These are phyloP conservation scores for Didymella pomorum DNA, from an alignment of 2,329 filamentous ascomycete genomes.

Conservation along the genomic window DNA sequence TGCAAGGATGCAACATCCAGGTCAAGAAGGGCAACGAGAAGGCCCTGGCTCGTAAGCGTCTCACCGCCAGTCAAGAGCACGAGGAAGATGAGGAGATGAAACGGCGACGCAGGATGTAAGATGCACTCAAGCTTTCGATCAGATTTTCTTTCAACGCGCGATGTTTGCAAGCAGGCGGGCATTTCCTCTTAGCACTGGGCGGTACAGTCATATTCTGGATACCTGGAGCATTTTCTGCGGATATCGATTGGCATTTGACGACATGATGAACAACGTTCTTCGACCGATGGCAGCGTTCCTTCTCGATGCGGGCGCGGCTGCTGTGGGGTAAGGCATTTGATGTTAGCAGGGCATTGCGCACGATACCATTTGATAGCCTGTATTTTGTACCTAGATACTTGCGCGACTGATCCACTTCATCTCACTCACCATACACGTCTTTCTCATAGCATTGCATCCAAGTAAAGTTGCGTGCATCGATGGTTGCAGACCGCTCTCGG, in stretches of 20 bases:
- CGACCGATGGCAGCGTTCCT: slow-evolving; percentile 29
- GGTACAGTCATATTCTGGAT: slow-evolving; percentile 40
- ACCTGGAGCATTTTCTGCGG: slow-evolving; percentile 45
- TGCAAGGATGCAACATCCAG: slow-evolving; percentile 83
- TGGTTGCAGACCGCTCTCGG: slow-evolving; percentile 12
- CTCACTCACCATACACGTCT: neutral
- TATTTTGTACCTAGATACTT: slow-evolving; percentile 30
- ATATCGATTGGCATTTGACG: slow-evolving; percentile 48
- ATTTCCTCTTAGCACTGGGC: slow-evolving; percentile 31
- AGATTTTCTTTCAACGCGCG: slow-evolving; percentile 1
- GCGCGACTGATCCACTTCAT: neutral
- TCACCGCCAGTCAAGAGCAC: slow-evolving; percentile 51
- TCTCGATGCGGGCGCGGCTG: slow-evolving; percentile 35
- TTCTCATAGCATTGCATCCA: slow-evolving; percentile 1
- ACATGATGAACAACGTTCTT: slow-evolving; percentile 40
- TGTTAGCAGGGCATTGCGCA: slow-evolving; percentile 41
- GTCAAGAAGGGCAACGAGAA: slow-evolving; percentile 86
- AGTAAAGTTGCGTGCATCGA: slow-evolving; percentile 28
- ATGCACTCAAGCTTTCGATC: neutral
- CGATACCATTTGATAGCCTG: slow-evolving; percentile 50
- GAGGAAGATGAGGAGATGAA: slow-evolving; percentile 51
- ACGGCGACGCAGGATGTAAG: slow-evolving; percentile 48
- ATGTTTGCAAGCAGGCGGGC: slow-evolving; percentile 3
- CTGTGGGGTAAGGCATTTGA: slow-evolving; percentile 42
- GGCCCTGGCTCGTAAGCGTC: slow-evolving; percentile 54